phyloP scores from a whole-genome alignment of 345 rosid genomes.

The Jatropha curcas region DNA sequence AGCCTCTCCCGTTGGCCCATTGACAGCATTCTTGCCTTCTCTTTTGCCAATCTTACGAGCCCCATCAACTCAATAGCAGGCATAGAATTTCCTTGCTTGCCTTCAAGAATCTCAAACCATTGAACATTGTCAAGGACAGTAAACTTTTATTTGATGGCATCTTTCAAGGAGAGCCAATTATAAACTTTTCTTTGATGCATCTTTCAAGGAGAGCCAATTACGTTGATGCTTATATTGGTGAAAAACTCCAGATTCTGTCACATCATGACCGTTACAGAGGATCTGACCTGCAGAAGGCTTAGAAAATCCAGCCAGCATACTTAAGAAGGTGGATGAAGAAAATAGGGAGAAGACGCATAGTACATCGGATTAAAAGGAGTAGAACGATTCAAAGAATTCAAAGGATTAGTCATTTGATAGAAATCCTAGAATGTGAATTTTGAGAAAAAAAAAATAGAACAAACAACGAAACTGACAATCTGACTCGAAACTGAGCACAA shows the following conservation, averaged over 20 bases:
- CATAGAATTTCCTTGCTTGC: constrained; percentile 67
- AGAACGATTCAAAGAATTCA: too few species aligned
- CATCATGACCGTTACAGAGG: constrained; percentile 86
- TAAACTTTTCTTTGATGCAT: too few species aligned
- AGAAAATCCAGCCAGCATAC: constrained; percentile 88
- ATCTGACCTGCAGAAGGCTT: constrained; percentile 83
- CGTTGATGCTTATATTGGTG: constrained; percentile 92
- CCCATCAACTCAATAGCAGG: constrained; percentile 93
- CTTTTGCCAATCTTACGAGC: constrained; percentile 71
- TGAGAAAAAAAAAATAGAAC: too few species aligned
- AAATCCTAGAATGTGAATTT: too few species aligned
- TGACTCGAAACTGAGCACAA: too few species aligned
- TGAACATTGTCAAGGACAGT: constrained; percentile 77
- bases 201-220: constrained; percentile 89
- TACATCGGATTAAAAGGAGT: too few species aligned
- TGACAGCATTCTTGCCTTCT: constrained; percentile 75
- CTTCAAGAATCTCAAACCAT: constrained; percentile 85
- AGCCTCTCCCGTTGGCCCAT: constrained; percentile 92
- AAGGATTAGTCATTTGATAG: too few species aligned
- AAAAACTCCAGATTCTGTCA: constrained; percentile 69
- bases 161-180: too few species aligned
- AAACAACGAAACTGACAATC: too few species aligned
- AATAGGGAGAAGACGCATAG: too few species aligned
- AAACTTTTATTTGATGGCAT: constrained; percentile 65
- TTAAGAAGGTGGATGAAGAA: constrained; percentile 71